A percentile compares a stretch with the other conserved stretches of the same genome.
phyloP scores from a whole-genome alignment of 2,329 filamentous ascomycete species.

The Penicillium verrucosum region DNA sequence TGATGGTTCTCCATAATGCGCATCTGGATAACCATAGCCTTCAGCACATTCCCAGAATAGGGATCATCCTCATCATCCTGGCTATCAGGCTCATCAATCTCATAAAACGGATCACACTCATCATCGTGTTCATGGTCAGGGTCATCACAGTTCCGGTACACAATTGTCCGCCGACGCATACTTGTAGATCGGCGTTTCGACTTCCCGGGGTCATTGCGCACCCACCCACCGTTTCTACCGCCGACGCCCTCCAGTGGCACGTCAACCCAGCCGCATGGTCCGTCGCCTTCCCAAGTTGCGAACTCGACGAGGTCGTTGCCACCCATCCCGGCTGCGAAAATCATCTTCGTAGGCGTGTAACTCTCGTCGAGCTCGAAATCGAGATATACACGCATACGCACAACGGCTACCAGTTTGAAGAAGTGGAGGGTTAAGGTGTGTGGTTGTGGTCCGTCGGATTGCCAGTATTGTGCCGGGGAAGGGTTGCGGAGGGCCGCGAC shows the following conservation, averaged over 20 bases:
- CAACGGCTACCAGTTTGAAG: constrained; percentile 52
- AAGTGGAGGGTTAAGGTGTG: constrained; percentile 63
- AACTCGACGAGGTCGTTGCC: constrained; percentile 91
- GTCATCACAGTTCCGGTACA: constrained; percentile 18
- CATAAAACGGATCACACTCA: constrained; percentile 24
- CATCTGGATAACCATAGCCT: constrained; percentile 86
- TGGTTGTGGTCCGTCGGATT: constrained; percentile 64
- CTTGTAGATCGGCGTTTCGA: constrained; percentile 16
- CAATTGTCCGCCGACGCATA: constrained; percentile 7
- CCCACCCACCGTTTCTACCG: constrained; percentile 37
- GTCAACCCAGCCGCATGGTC: constrained; percentile 86
- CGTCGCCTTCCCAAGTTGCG: constrained; percentile 71
- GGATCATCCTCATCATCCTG: constrained; percentile 31
- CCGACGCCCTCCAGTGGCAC: constrained; percentile 67
- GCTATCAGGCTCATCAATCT: constrained; percentile 29
- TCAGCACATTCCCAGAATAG: constrained; percentile 68
- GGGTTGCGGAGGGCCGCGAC: constrained; percentile 59
- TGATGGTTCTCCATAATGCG: constrained; percentile 95
- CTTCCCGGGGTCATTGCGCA: constrained; percentile 20
- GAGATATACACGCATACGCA: constrained; percentile 58
- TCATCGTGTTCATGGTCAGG: constrained; percentile 13
- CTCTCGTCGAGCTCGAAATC: constrained; percentile 93
- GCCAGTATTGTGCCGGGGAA: constrained; percentile 59
- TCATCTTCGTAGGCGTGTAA: constrained; percentile 91
- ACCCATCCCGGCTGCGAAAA: constrained; percentile 83